Conservation (phyloP, 352 stramenopile genomes). For the Globisporangium radiosum region DNA sequence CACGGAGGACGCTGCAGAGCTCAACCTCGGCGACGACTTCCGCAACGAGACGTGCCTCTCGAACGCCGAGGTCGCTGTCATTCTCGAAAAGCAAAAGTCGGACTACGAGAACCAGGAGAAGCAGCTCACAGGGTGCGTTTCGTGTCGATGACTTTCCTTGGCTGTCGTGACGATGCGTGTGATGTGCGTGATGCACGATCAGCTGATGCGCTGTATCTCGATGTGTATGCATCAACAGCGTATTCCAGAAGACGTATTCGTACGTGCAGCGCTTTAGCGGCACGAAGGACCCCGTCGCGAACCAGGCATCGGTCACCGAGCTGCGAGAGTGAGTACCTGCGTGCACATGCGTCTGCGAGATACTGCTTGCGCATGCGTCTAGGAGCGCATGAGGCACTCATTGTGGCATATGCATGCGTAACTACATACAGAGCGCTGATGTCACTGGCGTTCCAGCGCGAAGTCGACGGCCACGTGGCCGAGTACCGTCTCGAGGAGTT, state of each 20-base stretch:
- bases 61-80: conserved; percentile 86
- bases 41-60: conserved; percentile 85
- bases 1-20: conserved; percentile 86
- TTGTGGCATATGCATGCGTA: not conserved
- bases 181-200: too few relatives aligned
- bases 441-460: conserved; percentile 77
- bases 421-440: conserved; percentile 56
- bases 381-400: not conserved
- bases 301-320: conserved; percentile 86
- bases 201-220: not conserved
- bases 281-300: conserved; percentile 88
- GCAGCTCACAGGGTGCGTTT: conserved; percentile 66
- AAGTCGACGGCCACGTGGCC: conserved; percentile 59
- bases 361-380: not conserved
- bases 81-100: conserved; percentile 87
- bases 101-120: conserved; percentile 91
- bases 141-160: too few relatives aligned
- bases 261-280: conserved; percentile 89
- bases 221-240: conserved; percentile 23
- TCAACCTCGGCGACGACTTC: conserved; percentile 87
- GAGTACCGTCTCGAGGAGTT: conserved; percentile 86
- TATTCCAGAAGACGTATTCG: conserved; percentile 90
- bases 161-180: too few relatives aligned
- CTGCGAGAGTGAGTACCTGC: conserved; percentile 65
- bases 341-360: not conserved